Evolutionary conservation across 2,329 filamentous ascomycete genomes (phyloP).

Genomic region (Pestalotiopsis sp.): DNA sequence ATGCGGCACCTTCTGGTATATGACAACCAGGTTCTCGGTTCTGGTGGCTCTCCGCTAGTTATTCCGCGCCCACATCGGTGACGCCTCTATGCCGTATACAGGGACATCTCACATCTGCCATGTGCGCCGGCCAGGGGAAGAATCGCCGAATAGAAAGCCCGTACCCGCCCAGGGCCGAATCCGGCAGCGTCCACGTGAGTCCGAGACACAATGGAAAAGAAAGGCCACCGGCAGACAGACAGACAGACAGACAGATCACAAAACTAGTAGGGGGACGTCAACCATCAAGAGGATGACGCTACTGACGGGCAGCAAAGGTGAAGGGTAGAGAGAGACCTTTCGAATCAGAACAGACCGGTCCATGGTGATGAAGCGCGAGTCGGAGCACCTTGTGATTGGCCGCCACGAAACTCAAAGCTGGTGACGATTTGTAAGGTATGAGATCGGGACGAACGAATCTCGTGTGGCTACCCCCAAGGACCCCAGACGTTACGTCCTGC

Average conservation of each 20-base stretch:
- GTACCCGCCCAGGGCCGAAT: slow-evolving; percentile 14
- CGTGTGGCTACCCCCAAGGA: not conserved
- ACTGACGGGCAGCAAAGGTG: not conserved
- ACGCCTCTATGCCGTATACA: slow-evolving; percentile 2
- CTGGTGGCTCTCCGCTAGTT: slow-evolving; percentile 8
- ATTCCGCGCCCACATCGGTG: slow-evolving; percentile 6
- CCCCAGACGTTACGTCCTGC: slow-evolving; percentile 16
- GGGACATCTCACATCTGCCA: slow-evolving; percentile 1
- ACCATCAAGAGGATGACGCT: not conserved
- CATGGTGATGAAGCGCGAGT: not conserved
- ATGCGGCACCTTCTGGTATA: slow-evolving; percentile 21
- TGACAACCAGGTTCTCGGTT: slow-evolving; percentile 13
- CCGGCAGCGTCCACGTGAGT: slow-evolving; percentile 10
- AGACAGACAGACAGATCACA: not conserved
- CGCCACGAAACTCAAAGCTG: slow-evolving; percentile 12
- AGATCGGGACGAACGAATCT: not conserved
- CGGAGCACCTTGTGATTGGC: slow-evolving; percentile 11
- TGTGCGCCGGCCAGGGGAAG: not conserved
- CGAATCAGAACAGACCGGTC: not conserved
- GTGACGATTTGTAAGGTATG: not conserved
- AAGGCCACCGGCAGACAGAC: not conserved
- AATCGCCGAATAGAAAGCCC: slow-evolving; percentile 11
- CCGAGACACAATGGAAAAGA: slow-evolving; percentile 11
- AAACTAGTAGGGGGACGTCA: not conserved
- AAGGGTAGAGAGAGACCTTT: not conserved